Percentiles rank a stretch among this genome's conserved stretches.
phyloP scores from a whole-genome alignment of 768 basidiomycete species.

The Lyophyllum atratum region DNA sequence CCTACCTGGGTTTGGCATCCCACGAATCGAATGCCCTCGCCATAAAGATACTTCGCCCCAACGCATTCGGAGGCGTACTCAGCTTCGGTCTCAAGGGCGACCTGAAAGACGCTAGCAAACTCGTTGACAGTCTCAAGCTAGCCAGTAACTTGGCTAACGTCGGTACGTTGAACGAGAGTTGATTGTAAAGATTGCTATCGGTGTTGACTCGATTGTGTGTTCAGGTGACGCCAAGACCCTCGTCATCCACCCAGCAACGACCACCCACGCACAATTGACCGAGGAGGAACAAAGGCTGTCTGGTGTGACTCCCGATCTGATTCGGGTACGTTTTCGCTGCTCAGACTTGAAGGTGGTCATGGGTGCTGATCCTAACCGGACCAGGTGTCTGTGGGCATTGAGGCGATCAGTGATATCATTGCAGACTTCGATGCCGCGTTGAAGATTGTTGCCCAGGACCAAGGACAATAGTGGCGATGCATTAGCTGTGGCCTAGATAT shows the following conservation, averaged over 20 bases:
- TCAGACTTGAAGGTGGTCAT: neutral
- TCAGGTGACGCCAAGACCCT: conserved; percentile 74
- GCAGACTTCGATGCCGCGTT: conserved; percentile 40
- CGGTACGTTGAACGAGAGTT: conserved; percentile 35
- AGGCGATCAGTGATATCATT: conserved; percentile 44
- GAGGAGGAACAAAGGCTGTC: conserved; percentile 59
- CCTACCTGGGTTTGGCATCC: conserved; percentile 67
- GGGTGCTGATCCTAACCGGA: neutral
- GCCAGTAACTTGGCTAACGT: conserved; percentile 78
- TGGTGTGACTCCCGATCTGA: conserved; percentile 79
- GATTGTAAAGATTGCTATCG: neutral
- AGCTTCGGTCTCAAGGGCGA: conserved; percentile 79
- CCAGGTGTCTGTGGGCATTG: conserved; percentile 39
- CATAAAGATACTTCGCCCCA: conserved; percentile 51
- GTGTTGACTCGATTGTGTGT: neutral
- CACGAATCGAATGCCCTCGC: conserved; percentile 68
- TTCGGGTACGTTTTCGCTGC: conserved; percentile 50
- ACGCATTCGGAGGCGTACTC: conserved; percentile 70
- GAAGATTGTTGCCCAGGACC: conserved; percentile 3
- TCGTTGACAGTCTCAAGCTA: conserved; percentile 71
- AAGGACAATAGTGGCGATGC: neutral
- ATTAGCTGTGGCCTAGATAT: neutral
- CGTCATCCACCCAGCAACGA: conserved; percentile 76
- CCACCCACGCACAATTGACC: conserved; percentile 74
- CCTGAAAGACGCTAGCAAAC: conserved; percentile 48